A percentile compares a stretch with the other conserved stretches of the same genome.
These are phyloP conservation scores for Areca catechu DNA, from an alignment of 176 grass and related monocot species.

Conservation along the genomic window DNA sequence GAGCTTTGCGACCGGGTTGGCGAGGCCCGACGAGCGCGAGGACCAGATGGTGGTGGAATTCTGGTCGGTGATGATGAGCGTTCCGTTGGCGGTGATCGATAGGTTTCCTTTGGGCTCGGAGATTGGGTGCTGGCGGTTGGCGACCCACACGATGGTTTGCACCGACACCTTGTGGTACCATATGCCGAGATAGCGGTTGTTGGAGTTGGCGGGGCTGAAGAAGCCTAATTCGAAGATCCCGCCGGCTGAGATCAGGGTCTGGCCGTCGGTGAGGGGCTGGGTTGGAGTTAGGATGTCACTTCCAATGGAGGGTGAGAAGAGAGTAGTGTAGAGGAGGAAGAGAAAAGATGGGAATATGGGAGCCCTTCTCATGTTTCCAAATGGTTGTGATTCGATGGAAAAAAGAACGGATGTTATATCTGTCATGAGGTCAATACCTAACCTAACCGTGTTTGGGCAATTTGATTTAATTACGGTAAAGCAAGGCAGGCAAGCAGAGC, in stretches of 20 bases:
- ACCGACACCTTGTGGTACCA: slow-evolving; percentile 21
- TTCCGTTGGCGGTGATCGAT: neutral
- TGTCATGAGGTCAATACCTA: no score
- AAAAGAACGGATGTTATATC: no score
- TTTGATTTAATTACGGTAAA: no score
- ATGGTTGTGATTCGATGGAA: no score
- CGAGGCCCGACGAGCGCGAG: neutral
- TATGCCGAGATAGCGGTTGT: no score
- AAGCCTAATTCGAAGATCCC: slow-evolving; percentile 6
- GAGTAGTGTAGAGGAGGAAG: neutral
- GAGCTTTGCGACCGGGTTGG: neutral
- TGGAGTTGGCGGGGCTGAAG: neutral
- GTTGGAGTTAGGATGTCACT: neutral
- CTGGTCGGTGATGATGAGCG: neutral
- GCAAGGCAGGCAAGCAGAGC: no score
- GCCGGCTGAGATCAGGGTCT: neutral
- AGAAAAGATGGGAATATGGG: neutral
- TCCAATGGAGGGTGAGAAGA: neutral
- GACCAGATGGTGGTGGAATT: neutral
- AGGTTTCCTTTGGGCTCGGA: neutral
- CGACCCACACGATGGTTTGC: slow-evolving; percentile 25
- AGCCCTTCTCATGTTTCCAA: no score
- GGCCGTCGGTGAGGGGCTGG: neutral
- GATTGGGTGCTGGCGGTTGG: neutral
- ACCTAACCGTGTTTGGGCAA: no score